phyloP scores from a whole-genome alignment of 352 stramenopile genomes.

The Globisporangium nagaii region DNA sequence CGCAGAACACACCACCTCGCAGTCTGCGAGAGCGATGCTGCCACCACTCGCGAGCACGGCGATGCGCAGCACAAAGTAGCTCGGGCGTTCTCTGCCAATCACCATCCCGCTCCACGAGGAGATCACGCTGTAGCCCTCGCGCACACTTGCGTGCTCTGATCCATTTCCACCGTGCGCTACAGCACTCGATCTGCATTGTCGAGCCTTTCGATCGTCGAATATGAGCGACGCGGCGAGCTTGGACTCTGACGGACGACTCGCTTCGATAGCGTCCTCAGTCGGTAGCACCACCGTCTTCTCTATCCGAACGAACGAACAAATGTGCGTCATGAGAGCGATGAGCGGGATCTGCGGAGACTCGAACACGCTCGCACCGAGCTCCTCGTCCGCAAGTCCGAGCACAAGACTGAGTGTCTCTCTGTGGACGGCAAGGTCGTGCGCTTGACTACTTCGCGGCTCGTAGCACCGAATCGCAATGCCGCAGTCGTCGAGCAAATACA shows the following conservation, averaged over 20 bases:
- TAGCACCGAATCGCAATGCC: constrained; percentile 30
- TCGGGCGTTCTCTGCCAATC: not conserved
- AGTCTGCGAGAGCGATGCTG: constrained; percentile 5
- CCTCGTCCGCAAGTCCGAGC: constrained; percentile 10
- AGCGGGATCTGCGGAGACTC: constrained; percentile 1
- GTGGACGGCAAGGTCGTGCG: constrained; percentile 13
- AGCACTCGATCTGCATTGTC: not conserved
- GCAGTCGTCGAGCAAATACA: constrained; percentile 14
- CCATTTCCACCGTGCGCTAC: not conserved
- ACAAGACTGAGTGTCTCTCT: constrained; percentile 7
- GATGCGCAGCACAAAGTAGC: constrained; percentile 8
- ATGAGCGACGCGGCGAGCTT: constrained; percentile 1
- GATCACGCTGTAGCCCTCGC: not conserved
- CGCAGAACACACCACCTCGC: constrained; percentile 13
- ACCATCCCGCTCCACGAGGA: constrained; percentile 8
- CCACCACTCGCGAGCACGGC: constrained; percentile 5
- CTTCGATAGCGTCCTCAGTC: not conserved
- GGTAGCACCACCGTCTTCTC: not conserved
- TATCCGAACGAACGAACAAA: constrained; percentile 36
- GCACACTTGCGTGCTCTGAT: too few relatives aligned
- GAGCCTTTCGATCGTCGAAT: constrained; percentile 2
- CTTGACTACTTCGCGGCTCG: constrained; percentile 34
- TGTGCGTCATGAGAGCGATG: constrained; percentile 26
- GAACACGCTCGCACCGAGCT: not conserved
- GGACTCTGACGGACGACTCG: constrained; percentile 5